These are phyloP conservation scores for Elaeis oleifera DNA, from an alignment of 202 grass and related monocot species.

Conservation along the genomic window DNA sequence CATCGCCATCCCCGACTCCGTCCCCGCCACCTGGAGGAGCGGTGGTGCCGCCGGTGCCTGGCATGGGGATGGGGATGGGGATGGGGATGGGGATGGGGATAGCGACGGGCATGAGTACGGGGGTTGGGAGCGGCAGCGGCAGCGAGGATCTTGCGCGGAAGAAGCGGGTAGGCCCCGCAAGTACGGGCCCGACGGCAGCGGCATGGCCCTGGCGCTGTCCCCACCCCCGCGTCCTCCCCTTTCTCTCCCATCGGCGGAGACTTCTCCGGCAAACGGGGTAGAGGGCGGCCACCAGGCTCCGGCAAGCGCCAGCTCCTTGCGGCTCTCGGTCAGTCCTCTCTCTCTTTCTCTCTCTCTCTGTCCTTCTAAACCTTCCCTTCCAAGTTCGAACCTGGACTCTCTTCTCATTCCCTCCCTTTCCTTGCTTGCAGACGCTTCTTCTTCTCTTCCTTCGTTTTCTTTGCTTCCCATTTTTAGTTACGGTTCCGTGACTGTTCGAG, in stretches of 20 bases:
- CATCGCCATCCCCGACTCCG: conserved; percentile 54
- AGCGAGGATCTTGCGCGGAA: conserved; percentile 12
- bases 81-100: neutral
- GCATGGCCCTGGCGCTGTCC: conserved; percentile 22
- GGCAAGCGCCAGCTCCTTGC: conserved; percentile 86
- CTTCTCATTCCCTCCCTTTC: no score
- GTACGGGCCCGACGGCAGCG: conserved; percentile 12
- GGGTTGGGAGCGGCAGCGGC: conserved; percentile 4
- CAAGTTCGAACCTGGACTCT: no score
- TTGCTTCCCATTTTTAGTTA: no score
- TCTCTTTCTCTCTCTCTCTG: neutral
- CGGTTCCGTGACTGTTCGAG: no score
- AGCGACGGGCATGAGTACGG: conserved; percentile 11
- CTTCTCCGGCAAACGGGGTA: conserved; percentile 53
- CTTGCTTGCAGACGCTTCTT: no score
- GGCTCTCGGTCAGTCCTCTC: conserved; percentile 42
- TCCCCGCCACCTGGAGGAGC: conserved; percentile 32
- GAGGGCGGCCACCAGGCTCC: conserved; percentile 81
- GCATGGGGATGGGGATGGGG: neutral
- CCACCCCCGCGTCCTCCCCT: conserved; percentile 5
- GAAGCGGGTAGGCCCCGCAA: conserved; percentile 15
- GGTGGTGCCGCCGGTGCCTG: conserved; percentile 17
- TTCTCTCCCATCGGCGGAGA: conserved; percentile 7
- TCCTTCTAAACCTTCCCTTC: neutral
- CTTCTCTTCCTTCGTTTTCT: no score